A percentile compares a stretch with the other conserved stretches of the same genome.
phyloP scores from a whole-genome alignment of 345 rosid genomes.

The Cardiospermum halicacabum region DNA sequence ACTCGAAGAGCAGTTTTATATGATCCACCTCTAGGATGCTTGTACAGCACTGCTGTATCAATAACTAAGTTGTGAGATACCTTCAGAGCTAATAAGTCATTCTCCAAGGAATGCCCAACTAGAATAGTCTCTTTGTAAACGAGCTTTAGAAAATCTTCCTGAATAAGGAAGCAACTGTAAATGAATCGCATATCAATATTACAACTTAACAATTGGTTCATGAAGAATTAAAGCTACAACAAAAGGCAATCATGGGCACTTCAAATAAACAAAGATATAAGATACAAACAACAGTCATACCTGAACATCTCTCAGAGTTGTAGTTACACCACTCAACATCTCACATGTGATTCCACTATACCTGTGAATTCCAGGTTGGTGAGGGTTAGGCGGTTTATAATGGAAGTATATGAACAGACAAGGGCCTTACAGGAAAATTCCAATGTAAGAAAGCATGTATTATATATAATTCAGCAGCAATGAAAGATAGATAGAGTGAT shows the following conservation, averaged over 20 bases:
- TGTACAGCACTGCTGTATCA: slow-evolving; percentile 87
- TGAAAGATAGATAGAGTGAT: slow-evolving; percentile 1
- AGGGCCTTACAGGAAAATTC: too few species aligned
- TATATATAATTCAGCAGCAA: not conserved
- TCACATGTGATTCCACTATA: slow-evolving; percentile 85
- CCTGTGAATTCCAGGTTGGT: slow-evolving; percentile 36
- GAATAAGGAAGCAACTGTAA: slow-evolving; percentile 36
- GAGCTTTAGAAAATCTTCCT: slow-evolving; percentile 78
- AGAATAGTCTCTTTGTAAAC: slow-evolving; percentile 80
- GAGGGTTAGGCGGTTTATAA: not conserved
- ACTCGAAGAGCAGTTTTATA: slow-evolving; percentile 79
- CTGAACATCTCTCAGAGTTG: slow-evolving; percentile 82
- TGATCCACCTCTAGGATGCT: slow-evolving; percentile 72
- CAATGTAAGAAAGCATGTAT: too few species aligned
- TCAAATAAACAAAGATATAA: not conserved
- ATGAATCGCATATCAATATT: slow-evolving; percentile 14
- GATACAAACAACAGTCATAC: slow-evolving; percentile 25
- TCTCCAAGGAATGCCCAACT: slow-evolving; percentile 96
- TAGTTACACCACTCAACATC: slow-evolving; percentile 78
- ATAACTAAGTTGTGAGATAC: slow-evolving; percentile 79
- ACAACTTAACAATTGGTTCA: slow-evolving; percentile 9
- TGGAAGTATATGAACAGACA: not conserved
- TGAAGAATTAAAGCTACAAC: slow-evolving; percentile 5
- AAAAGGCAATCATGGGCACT: not conserved
- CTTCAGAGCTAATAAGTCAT: slow-evolving; percentile 81